Conservation (phyloP, 495 filamentous ascomycete genomes). For the Podospora anserina region DNA sequence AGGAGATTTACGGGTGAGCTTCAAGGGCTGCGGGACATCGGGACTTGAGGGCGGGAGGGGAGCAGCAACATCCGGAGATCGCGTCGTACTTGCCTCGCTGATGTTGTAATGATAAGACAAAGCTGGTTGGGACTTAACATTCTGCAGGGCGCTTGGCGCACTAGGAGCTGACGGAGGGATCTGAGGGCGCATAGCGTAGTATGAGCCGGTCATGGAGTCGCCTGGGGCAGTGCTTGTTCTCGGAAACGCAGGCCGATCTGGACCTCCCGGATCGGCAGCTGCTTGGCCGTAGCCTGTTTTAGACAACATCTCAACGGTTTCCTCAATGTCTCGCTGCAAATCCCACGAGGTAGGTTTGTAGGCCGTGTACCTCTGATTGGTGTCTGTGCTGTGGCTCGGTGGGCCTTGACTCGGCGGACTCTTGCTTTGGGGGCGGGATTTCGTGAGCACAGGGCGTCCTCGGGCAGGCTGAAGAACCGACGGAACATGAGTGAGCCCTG, state of each 20-base stretch:
- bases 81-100: neutral
- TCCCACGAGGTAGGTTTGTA: slow-evolving; percentile 21
- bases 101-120: neutral
- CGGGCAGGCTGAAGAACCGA: slow-evolving; percentile 39
- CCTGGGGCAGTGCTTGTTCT: slow-evolving; percentile 32
- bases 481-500: slow-evolving; percentile 26
- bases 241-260: slow-evolving; percentile 12
- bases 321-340: slow-evolving; percentile 19
- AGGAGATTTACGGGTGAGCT: slow-evolving; percentile 18
- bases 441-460: slow-evolving; percentile 21
- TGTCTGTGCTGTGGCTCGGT: slow-evolving; percentile 15
- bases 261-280: neutral
- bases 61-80: slow-evolving; percentile 7
- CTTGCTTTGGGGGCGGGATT: slow-evolving; percentile 18
- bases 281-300: slow-evolving; percentile 12
- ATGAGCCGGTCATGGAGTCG: slow-evolving; percentile 30
- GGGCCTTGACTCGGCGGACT: slow-evolving; percentile 6
- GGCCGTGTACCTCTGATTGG: slow-evolving; percentile 16
- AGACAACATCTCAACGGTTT: slow-evolving; percentile 21
- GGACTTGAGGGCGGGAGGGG: slow-evolving; percentile 16
- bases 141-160: slow-evolving; percentile 10
- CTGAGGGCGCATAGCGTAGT: slow-evolving; percentile 22
- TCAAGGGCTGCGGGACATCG: slow-evolving; percentile 25
- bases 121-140: slow-evolving; percentile 8
- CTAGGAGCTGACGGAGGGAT: slow-evolving; percentile 14